phyloP scores from a whole-genome alignment of 2,329 filamentous ascomycete genomes.

The Pestalotiopsis sp. region DNA sequence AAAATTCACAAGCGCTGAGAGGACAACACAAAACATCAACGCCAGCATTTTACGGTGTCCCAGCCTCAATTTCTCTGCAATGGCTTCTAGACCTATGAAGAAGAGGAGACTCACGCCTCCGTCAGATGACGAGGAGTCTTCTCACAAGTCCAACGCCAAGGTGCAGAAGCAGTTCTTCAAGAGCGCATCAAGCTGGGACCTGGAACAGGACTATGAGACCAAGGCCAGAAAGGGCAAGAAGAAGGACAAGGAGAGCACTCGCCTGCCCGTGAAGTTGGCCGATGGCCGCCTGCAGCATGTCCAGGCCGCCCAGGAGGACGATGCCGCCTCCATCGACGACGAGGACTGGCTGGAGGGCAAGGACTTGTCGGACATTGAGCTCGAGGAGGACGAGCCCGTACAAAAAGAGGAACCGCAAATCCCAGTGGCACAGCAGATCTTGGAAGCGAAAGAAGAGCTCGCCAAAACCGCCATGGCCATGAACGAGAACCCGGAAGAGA shows the following conservation, averaged over 20 bases:
- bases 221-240: slow-evolving; percentile 78
- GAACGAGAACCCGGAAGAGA: slow-evolving; percentile 92
- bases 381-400: slow-evolving; percentile 38
- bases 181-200: slow-evolving; percentile 80
- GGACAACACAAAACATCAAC: not conserved
- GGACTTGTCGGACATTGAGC: slow-evolving; percentile 52
- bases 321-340: slow-evolving; percentile 61
- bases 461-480: slow-evolving; percentile 79
- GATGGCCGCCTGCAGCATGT: slow-evolving; percentile 72
- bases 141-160: slow-evolving; percentile 34
- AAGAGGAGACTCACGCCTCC: slow-evolving; percentile 61
- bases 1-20: not conserved
- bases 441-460: slow-evolving; percentile 88
- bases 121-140: slow-evolving; percentile 46
- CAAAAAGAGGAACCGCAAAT: slow-evolving; percentile 64
- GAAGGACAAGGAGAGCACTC: slow-evolving; percentile 69
- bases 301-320: slow-evolving; percentile 58
- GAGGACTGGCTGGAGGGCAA: slow-evolving; percentile 66
- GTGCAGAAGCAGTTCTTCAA: slow-evolving; percentile 70
- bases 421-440: slow-evolving; percentile 76
- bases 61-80: slow-evolving; percentile 25
- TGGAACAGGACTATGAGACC: slow-evolving; percentile 89
- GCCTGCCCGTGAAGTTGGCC: slow-evolving; percentile 83
- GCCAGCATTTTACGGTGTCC: not conserved
- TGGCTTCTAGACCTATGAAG: slow-evolving; percentile 56